phyloP scores from a whole-genome alignment of 1,139 yeast genomes.

The Candida glucosophila region DNA sequence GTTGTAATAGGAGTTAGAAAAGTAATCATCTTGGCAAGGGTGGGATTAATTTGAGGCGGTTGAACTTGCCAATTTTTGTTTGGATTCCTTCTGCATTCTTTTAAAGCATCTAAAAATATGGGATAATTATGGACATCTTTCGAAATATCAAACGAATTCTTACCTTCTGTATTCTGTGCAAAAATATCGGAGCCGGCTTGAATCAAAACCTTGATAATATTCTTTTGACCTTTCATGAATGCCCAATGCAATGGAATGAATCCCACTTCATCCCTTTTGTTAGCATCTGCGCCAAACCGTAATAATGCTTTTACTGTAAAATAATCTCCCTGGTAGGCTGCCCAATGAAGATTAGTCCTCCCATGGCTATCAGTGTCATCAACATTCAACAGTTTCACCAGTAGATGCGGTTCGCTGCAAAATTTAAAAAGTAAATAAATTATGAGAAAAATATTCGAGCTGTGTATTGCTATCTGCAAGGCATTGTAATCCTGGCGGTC shows the following conservation, averaged over 20 bases:
- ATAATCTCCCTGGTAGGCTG: constrained; percentile 92
- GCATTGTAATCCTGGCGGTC: constrained; percentile 84
- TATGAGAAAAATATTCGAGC: constrained; percentile 82
- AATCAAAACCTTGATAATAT: constrained; percentile 58
- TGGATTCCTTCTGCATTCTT: constrained; percentile 42
- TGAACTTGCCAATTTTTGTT: constrained; percentile 25
- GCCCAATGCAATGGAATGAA: constrained; percentile 92
- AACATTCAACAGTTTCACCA: too few relatives aligned
- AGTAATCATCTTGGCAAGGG: constrained; percentile 47
- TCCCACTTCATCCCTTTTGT: constrained; percentile 58
- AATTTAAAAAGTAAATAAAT: constrained; percentile 51
- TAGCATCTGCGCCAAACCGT: constrained; percentile 68
- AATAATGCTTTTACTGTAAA: constrained; percentile 67
- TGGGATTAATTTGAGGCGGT: constrained; percentile 33
- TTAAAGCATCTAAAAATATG: constrained; percentile 49
- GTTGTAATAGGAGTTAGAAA: constrained; percentile 53
- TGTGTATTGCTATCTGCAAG: constrained; percentile 78
- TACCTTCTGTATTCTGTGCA: constrained; percentile 59
- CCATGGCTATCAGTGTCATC: constrained; percentile 64
- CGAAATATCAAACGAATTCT: constrained; percentile 62
- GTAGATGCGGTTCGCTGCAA: constrained; percentile 26
- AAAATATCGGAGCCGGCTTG: constrained; percentile 64
- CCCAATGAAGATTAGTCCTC: constrained; percentile 89
- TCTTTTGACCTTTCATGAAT: constrained; percentile 65
- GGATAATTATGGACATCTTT: constrained; percentile 65